A percentile compares a stretch with the other conserved stretches of the same genome.
These are phyloP conservation scores for Carex myosuroides DNA, from an alignment of 176 grass and related monocot species.

Conservation along the genomic window DNA sequence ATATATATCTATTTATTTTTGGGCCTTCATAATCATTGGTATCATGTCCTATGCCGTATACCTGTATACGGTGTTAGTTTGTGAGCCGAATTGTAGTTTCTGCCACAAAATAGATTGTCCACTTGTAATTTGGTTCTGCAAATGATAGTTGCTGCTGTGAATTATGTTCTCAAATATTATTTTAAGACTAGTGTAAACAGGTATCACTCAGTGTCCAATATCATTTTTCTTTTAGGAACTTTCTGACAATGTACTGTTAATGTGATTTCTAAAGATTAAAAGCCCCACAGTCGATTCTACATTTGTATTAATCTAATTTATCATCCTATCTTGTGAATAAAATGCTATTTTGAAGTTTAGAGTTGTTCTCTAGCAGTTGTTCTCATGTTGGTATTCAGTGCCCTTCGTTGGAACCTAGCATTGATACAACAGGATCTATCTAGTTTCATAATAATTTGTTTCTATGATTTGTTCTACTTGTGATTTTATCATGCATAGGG, in stretches of 20 bases:
- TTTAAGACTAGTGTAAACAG: background rate
- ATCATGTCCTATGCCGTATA: background rate
- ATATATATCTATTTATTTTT: conserved; percentile 1
- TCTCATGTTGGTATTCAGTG: background rate
- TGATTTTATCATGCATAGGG: background rate
- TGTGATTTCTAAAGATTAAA: background rate
- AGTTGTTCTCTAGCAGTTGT: background rate
- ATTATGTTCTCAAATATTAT: background rate
- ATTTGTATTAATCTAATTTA: background rate
- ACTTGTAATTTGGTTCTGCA: background rate
- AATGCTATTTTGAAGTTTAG: background rate
- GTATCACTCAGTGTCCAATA: background rate
- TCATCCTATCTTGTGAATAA: background rate
- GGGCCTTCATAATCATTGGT: background rate
- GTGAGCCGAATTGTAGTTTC: background rate
- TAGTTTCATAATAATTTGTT: background rate
- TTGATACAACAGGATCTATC: background rate
- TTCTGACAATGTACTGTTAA: background rate
- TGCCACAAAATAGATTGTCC: background rate
- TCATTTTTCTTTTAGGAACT: background rate
- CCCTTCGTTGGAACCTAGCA: background rate
- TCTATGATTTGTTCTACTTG: background rate
- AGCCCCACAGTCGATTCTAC: background rate
- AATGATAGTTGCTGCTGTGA: background rate
- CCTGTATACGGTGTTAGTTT: background rate